Evolutionary conservation across 1,139 yeast genomes (phyloP), one percentile per base, ranked within the genome.

Genomic region (Pichia sp.): DNA sequence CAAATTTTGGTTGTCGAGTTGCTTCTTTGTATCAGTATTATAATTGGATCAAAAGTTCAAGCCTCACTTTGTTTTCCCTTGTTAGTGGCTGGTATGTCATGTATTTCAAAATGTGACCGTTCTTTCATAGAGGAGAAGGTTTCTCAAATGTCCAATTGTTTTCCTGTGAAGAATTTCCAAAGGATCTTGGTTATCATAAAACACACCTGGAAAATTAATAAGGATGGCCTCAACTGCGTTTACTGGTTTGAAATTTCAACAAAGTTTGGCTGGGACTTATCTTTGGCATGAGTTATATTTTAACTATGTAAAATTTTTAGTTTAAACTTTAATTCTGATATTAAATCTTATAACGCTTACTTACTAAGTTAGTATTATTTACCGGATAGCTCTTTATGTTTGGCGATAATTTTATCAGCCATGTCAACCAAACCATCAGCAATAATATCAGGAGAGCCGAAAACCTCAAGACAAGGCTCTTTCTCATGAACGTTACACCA

Each of bases 41-140:
- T 78, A n/a, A 62, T 78, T 16, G 80, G 74, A 1, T 70, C 81
- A 0, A 72, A 76, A 1, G 78, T 77, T 16, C 79, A 78, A 59
- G 74, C 80, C 7, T 72, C 80, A 2, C 64, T 78, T 11, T 78
- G 76, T 19, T 78, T 79, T 55, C 81, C 82, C 0, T 63, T 77
- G 13, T 75, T 79, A 55, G 75, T 79, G 19, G 74, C 80, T 0
- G 82, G 82, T 2, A 70, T 78, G 13, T 77, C 77, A 58, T 74
- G 78, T 62, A 75, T 76, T 13, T 67, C 75, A 0, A 57, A 62
- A 11, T 61, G 58, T 32, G 79, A 75, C 53, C 68, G 78, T 38
- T 59, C 59, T 5, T 57, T 64, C 3, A 75, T 78, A 75, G 62
- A 62, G 29, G 59, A 62, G 30, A 64, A 77, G 50, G 68, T 77